These are phyloP conservation scores for Vitis amurensis DNA, from an alignment of 164 flowering plant species.

Conservation along the genomic window DNA sequence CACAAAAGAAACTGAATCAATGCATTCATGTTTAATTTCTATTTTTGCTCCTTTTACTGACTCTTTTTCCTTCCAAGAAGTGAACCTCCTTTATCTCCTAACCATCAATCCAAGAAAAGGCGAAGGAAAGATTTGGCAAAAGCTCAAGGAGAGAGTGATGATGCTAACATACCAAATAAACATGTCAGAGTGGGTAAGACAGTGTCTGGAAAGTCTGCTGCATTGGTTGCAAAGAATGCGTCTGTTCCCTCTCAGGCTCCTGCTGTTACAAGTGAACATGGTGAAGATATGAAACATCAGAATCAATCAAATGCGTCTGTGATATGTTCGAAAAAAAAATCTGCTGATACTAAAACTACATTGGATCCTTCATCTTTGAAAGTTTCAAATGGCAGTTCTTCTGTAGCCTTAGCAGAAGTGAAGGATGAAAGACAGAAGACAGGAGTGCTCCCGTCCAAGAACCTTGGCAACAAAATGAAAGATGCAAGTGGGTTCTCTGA, in stretches of 20 bases:
- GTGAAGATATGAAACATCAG: slow-evolving; percentile 40
- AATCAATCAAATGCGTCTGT: slow-evolving; percentile 32
- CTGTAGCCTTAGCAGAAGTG: slow-evolving; percentile 28
- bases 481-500: slow-evolving; percentile 40
- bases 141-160: slow-evolving; percentile 42
- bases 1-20: not conserved
- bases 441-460: slow-evolving; percentile 38
- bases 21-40: not conserved
- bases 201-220: slow-evolving; percentile 41
- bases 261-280: slow-evolving; percentile 26
- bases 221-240: slow-evolving; percentile 32
- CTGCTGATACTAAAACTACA: slow-evolving; percentile 35
- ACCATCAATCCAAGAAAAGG: slow-evolving; percentile 79
- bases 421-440: slow-evolving; percentile 52
- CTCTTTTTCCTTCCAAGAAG: slow-evolving; percentile 30
- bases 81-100: slow-evolving; percentile 47
- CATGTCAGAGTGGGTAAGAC: slow-evolving; percentile 52
- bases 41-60: not conserved
- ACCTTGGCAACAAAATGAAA: slow-evolving; percentile 35
- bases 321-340: slow-evolving; percentile 45
- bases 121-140: slow-evolving; percentile 64
- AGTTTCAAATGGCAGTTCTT: slow-evolving; percentile 36
- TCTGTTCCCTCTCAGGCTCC: slow-evolving; percentile 35
- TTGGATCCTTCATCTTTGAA: slow-evolving; percentile 36
- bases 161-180: slow-evolving; percentile 44